Evolutionary conservation across 345 rosid genomes (phyloP), one percentile per base, ranked within the genome.

Genomic region (Litchi chinensis): DNA sequence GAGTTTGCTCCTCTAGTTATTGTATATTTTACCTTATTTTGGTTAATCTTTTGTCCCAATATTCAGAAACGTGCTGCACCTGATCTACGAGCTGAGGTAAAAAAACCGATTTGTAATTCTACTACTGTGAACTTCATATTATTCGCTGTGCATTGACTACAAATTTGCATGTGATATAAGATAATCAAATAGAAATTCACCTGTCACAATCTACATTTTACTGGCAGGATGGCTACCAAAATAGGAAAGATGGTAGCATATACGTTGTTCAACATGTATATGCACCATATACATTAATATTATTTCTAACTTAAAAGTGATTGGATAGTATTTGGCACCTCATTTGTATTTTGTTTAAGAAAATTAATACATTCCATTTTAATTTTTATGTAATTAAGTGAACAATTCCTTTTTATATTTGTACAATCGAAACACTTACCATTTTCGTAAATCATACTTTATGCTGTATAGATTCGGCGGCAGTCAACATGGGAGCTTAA

Each of bases 401-500:
- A 10, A 52, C 18, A 52, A 0, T 10, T 52, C 57, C 37, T 46
- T 46, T 46, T 11, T 10, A 46, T 50, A 52, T 52, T 2, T 52
- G 2, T 21, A 19, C 7, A 5, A 57, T 57, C 0, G 4, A 19
- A 19, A 57, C 63, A 57, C 11, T 57, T 57, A 57, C 9, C 9
- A n/a, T 21, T 57, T 57, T 21, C 65, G 8, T 10, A 60, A 15
- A 15, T 54, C 59, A 54, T 54, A 54, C n/a, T 60, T 21, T 18
- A 41, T 15, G 15, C 10, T 26, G 79, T 19, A 79, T 92, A 93
- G 99, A 93, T 97, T 68, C 80, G 99, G 83, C 87, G 99, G 79
- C 98, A 97, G 60, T 97, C 98, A 5, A 92, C 95, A 4, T 86
- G 90, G 98, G 99, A 97, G 79, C 95, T 91, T 74, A 79, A 88